These are phyloP conservation scores for Raphanus hybrid DNA, from an alignment of 441 rosid genomes.

Conservation along the genomic window DNA sequence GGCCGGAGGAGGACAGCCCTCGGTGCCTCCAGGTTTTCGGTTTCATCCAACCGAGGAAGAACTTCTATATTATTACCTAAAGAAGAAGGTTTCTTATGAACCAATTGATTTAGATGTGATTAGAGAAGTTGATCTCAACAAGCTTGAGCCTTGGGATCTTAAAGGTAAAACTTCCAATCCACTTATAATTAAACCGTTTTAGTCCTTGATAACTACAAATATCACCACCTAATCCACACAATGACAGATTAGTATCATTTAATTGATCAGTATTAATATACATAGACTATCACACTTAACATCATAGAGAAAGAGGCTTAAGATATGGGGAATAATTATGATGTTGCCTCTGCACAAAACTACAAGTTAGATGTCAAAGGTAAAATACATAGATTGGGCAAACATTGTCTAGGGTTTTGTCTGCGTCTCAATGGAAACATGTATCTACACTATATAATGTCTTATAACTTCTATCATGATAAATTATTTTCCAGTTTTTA, in stretches of 20 bases:
- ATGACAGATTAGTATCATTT: not conserved
- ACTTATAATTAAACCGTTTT: constrained; percentile 23
- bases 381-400: constrained; percentile 32
- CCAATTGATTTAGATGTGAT: constrained; percentile 71
- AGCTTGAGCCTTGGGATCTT: constrained; percentile 82
- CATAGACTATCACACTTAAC: no score
- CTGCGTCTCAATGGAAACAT: constrained; percentile 36
- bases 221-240: constrained; percentile 14
- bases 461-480: not conserved
- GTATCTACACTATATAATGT: constrained; percentile 19
- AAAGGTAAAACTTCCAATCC: constrained; percentile 48
- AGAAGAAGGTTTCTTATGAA: constrained; percentile 71
- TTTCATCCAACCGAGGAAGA: constrained; percentile 81
- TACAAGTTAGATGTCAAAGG: constrained; percentile 37
- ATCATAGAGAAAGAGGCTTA: not conserved
- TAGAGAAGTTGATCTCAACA: constrained; percentile 76
- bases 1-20: constrained; percentile 60
- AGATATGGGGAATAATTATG: not conserved
- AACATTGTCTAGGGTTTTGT: constrained; percentile 36
- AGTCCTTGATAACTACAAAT: constrained; percentile 5
- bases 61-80: constrained; percentile 68
- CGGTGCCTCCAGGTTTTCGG: constrained; percentile 76
- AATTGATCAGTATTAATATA: not conserved
- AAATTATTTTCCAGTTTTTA: constrained; percentile 35
- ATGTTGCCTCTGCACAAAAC: constrained; percentile 29